Evolutionary conservation across 148 eudicot genomes (phyloP), one percentile per base, ranked within the genome.

Genomic region (Chenopodium berlandieri): DNA sequence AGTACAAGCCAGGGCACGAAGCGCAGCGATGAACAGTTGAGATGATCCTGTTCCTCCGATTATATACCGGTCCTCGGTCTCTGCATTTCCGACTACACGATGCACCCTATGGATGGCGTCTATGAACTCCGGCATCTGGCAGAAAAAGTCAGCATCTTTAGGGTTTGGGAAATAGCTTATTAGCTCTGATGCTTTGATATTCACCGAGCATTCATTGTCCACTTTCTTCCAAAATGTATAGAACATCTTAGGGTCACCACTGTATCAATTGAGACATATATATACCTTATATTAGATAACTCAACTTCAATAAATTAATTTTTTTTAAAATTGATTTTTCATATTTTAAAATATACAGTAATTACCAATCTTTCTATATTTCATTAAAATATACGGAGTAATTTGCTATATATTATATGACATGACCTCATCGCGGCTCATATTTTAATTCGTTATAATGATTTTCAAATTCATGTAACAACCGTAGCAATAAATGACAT

Each of bases 211-310:
- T 80, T 86, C 84, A 2, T 87, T 83, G 3, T 85, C 91, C 81
- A 84, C 62, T 23, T 76, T 71, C 75, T 78, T 75, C 94, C 98
- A 94, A 73, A 85, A 94, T 2, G 85, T 20, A 82, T 87, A 89
- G 31, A 76, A 88, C 82, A 90, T 84, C 62, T 76, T 86, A 1
- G 98, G 97, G 81, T 94, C 95, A 31, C 98, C 98, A 56, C 98
- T 94, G 25, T 19, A 2, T 74, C 44, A n/a, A 70, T 34, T 17
- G 30, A 52, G 25, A 40, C 7, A 4, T 37, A 10, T 48, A 9
- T 32, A 32, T 40, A 40, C 44, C 44, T 40, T 40, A 1, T 1
- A 48, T 48, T 48, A 48, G 13, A 48, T 40, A 0, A 40, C 44
- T 40, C 44, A 40, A 40, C 44, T 40, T 40, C 8, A 6, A 40